Percentiles rank a stretch among this genome's conserved stretches.
Evolutionary conservation across 768 basidiomycete species (phyloP).

Genomic region (Polyporus arcularius): DNA sequence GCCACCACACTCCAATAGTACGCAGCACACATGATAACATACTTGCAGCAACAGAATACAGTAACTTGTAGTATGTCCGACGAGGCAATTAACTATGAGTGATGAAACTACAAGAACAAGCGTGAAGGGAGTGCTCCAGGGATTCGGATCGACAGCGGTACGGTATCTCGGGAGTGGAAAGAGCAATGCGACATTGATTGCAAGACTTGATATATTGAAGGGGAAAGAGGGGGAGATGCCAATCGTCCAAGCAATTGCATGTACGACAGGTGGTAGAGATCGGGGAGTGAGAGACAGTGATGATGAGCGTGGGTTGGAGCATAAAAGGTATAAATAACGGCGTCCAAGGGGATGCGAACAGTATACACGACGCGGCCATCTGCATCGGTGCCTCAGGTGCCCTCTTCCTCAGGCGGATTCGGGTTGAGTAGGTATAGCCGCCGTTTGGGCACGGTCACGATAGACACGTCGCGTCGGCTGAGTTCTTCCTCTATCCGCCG

Average conservation of each 20-base stretch:
- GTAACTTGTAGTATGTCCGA: slow-evolving; percentile 19
- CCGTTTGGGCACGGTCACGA: slow-evolving; percentile 73
- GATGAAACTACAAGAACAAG: slow-evolving; percentile 17
- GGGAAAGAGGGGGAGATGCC: not conserved
- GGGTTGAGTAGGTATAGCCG: slow-evolving; percentile 74
- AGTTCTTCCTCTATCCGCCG: slow-evolving; percentile 81
- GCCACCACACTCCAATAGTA: not conserved
- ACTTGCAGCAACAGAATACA: slow-evolving; percentile 25
- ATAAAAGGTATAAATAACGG: slow-evolving; percentile 20
- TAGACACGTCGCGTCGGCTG: slow-evolving; percentile 79
- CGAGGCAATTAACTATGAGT: slow-evolving; percentile 15
- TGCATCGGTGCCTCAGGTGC: not conserved
- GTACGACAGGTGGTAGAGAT: not conserved
- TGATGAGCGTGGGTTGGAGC: slow-evolving; percentile 1
- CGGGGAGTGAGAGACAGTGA: not conserved
- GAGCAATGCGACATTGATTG: slow-evolving; percentile 8
- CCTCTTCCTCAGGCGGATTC: slow-evolving; percentile 31
- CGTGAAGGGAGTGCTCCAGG: slow-evolving; percentile 11
- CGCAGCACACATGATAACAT: slow-evolving; percentile 19
- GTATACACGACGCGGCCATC: not conserved
- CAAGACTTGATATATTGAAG: not conserved
- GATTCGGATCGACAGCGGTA: slow-evolving; percentile 1
- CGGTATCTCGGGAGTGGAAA: slow-evolving; percentile 7
- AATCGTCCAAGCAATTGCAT: too few relatives aligned
- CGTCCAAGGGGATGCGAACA: too few relatives aligned